These are phyloP conservation scores for Xylariaceae sp. DNA, from an alignment of 2,329 filamentous ascomycete genomes.

Conservation along the genomic window DNA sequence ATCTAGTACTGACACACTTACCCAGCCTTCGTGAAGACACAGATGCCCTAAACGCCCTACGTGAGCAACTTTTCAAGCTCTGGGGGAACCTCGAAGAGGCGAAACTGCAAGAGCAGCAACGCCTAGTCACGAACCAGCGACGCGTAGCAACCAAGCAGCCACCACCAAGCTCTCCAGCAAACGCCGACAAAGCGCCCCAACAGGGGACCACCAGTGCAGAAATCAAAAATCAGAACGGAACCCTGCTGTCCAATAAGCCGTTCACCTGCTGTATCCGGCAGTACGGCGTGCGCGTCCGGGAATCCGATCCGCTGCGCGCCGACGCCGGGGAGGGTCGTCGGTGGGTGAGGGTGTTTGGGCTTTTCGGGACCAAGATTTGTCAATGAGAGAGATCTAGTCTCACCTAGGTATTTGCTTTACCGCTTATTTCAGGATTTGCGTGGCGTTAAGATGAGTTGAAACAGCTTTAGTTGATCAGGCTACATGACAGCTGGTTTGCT, in stretches of 20 bases:
- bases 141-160: constrained; percentile 39
- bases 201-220: not conserved
- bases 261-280: constrained; percentile 76
- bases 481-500: not conserved
- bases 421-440: not conserved
- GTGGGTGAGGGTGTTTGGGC: constrained; percentile 68
- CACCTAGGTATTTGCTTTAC: not conserved
- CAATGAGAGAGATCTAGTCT: constrained; percentile 13
- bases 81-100: constrained; percentile 87
- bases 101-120: constrained; percentile 53
- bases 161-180: constrained; percentile 47
- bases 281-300: constrained; percentile 64
- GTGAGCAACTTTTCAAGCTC: constrained; percentile 75
- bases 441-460: not conserved
- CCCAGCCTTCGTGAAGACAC: constrained; percentile 63
- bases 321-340: constrained; percentile 53
- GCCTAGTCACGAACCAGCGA: constrained; percentile 34
- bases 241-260: constrained; percentile 57
- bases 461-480: not conserved
- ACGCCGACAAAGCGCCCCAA: constrained; percentile 23
- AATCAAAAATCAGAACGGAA: not conserved
- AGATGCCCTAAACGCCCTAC: constrained; percentile 58
- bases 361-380: constrained; percentile 69
- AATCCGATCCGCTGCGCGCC: constrained; percentile 50
- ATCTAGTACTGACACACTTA: constrained; percentile 12